Evolutionary conservation across 2,329 filamentous ascomycete species (phyloP).

Genomic region (Thielaviopsis populi): DNA sequence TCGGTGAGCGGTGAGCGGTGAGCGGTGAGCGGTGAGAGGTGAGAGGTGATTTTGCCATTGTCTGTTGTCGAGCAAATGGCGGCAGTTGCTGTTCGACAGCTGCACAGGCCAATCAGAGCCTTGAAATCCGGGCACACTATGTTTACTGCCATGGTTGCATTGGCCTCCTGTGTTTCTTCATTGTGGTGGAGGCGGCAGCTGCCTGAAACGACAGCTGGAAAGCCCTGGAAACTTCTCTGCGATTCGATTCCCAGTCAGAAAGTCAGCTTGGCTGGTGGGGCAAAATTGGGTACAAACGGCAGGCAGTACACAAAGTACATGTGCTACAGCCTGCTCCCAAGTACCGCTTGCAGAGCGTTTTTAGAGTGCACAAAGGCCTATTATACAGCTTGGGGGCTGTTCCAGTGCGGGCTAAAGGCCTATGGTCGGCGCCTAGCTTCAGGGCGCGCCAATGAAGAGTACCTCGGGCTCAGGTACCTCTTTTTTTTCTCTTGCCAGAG

Average conservation of each 20-base stretch:
- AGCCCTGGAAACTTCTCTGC: slow-evolving; percentile 14
- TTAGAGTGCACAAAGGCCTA: too few relatives aligned
- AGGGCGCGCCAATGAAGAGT: not conserved
- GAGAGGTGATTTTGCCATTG: not conserved
- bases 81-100: not conserved
- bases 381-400: not conserved
- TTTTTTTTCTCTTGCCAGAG: not conserved
- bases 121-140: too few relatives aligned
- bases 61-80: not conserved
- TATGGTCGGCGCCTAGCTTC: not conserved
- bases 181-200: not conserved
- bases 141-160: not conserved
- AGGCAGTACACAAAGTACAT: not conserved
- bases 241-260: slow-evolving; percentile 15
- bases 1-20: slow-evolving; percentile 7
- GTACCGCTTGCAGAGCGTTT: too few relatives aligned
- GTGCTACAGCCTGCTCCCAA: not conserved
- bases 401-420: not conserved
- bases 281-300: slow-evolving; percentile 13
- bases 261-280: slow-evolving; percentile 5
- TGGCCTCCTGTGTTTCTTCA: not conserved
- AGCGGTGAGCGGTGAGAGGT: not conserved
- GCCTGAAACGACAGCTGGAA: not conserved
- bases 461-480: not conserved
- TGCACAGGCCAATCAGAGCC: not conserved